Evolutionary conservation across 176 grass and related monocot genomes (phyloP), one percentile per base, ranked within the genome.

Genomic region (Alloteropsis semialata): DNA sequence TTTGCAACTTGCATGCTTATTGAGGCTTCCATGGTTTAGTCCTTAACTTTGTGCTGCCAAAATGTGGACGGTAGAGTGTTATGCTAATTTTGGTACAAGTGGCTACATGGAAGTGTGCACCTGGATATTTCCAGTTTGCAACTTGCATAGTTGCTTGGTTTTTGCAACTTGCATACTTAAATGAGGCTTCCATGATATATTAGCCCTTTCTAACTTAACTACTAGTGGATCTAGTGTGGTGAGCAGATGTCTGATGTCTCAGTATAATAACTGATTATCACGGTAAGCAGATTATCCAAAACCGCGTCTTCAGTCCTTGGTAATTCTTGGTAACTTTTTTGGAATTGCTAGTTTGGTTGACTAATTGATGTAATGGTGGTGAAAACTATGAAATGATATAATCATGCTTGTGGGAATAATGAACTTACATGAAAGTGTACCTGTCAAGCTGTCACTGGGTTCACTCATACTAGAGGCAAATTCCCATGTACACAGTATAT

Each of bases 1-100:
- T 50, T 75, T 81, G 42, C 83, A 86, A 86, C 72, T 86, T 82
- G 56, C 28, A 72, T 82, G 37, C 72, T 81, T 82, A n/a, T 45
- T 12, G 6, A 85, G 61, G 56, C 72, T 82, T 77, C 64, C 0
- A 38, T 39, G 51, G 53, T 67, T 46, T 49, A 21, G 17, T 50
- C 41, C 49, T 46, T 56, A 74, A 81, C 85, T 74, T 80, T 42
- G 17, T 67, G 69, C 27, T 81, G 39, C 69, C 19, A 56, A 80
- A 33, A 43, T 74, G 18, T 55, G 33, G 62, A 37, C 0, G 4
- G 62, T 34, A 13, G 45, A 57, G 6, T 75, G 48, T 57, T 41
- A 57, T 38, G 8, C 50, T 81, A 57, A 21, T 42, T 38, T 67
- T 42, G 45, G 36, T 58, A 57, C 49, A 71, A 59, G 9, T 71